phyloP scores from a whole-genome alignment of 768 basidiomycete genomes.

The Strobilomyces confusus region DNA sequence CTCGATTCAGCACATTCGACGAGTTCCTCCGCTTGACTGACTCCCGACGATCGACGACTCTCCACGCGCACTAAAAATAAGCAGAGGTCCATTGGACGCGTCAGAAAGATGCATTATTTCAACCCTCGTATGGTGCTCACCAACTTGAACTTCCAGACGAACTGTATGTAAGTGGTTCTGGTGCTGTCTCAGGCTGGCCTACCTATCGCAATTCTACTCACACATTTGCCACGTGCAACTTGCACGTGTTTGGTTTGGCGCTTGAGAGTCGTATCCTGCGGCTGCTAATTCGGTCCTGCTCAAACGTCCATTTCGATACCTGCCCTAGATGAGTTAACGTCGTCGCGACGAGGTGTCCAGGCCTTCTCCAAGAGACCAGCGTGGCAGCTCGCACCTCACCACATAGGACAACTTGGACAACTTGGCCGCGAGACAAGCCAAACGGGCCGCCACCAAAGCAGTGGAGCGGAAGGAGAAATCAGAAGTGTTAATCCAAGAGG shows the following conservation, averaged over 20 bases:
- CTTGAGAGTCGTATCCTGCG: no score
- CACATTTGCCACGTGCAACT: no score
- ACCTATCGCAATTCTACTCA: background rate
- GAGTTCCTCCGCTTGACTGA: no score
- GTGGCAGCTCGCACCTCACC: background rate
- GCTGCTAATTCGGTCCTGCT: no score
- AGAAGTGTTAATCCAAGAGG: constrained; percentile 28
- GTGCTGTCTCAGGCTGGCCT: background rate
- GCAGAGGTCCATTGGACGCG: background rate
- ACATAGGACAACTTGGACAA: background rate
- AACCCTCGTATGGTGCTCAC: background rate
- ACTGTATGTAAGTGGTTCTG: no score
- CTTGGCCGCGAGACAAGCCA: background rate
- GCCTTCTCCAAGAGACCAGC: background rate
- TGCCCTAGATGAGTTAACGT: background rate
- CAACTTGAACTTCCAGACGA: no score
- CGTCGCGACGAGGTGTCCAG: background rate
- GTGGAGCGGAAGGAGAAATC: constrained; percentile 14
- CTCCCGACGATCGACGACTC: background rate
- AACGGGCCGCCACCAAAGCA: constrained; percentile 14
- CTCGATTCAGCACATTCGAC: background rate
- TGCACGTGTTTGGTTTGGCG: no score
- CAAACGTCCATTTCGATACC: no score
- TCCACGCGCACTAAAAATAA: background rate
- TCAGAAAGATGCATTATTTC: background rate